These are phyloP conservation scores for Pichia cactophila DNA, from an alignment of 1,139 yeast genomes.

Conservation along the genomic window DNA sequence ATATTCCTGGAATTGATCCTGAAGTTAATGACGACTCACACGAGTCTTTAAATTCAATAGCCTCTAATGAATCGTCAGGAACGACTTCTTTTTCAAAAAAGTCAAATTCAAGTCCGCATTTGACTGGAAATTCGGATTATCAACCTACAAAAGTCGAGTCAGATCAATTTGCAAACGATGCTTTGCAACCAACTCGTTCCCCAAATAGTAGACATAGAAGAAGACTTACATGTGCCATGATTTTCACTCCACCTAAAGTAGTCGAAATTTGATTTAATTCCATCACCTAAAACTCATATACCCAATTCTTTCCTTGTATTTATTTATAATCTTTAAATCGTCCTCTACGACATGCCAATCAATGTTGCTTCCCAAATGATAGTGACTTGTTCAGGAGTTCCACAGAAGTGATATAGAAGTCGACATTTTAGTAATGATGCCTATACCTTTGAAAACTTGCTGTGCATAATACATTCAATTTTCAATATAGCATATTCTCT, in stretches of 20 bases:
- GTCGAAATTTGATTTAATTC: constrained; percentile 17
- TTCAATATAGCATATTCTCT: too few species aligned
- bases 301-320: background rate
- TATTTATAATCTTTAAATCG: background rate
- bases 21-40: background rate
- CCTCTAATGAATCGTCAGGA: background rate
- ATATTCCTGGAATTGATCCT: constrained; percentile 11
- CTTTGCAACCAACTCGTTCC: background rate
- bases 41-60: background rate
- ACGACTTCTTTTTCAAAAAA: background rate
- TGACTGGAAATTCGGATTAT: background rate
- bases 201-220: constrained; percentile 22
- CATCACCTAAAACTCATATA: background rate
- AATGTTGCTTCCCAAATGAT: too few species aligned
- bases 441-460: too few species aligned
- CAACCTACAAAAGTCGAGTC: background rate
- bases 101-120: background rate
- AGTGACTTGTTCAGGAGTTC: too few species aligned
- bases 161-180: background rate
- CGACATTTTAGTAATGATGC: too few species aligned
- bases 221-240: constrained; percentile 29
- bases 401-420: too few species aligned
- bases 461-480: too few species aligned
- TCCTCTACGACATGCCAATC: too few species aligned
- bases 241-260: constrained; percentile 27